phyloP scores from a whole-genome alignment of 2,329 filamentous ascomycete species.

The Aspergillus sp. region DNA sequence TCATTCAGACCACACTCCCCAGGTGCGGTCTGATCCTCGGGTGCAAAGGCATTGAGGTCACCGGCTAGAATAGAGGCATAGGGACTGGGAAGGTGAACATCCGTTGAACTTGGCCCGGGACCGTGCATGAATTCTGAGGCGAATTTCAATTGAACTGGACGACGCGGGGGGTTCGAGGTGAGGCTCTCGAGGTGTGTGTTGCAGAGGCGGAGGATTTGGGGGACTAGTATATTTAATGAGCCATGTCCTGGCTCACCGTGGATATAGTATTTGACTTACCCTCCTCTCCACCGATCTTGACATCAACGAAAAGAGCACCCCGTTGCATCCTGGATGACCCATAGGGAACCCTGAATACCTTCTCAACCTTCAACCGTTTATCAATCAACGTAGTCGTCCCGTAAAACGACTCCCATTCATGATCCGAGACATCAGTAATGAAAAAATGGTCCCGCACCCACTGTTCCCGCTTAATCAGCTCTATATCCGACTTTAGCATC shows the following conservation, averaged over 20 bases:
- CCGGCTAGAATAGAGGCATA: slow-evolving; percentile 47
- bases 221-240: not conserved
- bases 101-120: slow-evolving; percentile 1
- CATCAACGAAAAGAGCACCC: slow-evolving; percentile 54
- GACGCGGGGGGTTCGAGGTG: slow-evolving; percentile 42
- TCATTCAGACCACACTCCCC: slow-evolving; percentile 47
- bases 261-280: too few species aligned
- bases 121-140: slow-evolving; percentile 42
- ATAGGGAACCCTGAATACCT: slow-evolving; percentile 50
- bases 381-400: slow-evolving; percentile 53
- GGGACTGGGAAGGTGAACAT: slow-evolving; percentile 19
- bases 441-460: slow-evolving; percentile 49
- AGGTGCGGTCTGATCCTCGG: slow-evolving; percentile 48
- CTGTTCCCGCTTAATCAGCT: slow-evolving; percentile 36
- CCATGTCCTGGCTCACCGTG: not conserved
- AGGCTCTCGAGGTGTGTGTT: slow-evolving; percentile 57
- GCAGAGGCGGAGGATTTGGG: slow-evolving; percentile 44
- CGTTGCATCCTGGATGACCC: slow-evolving; percentile 46
- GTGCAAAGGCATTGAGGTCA: slow-evolving; percentile 56
- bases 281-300: slow-evolving; percentile 15
- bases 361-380: slow-evolving; percentile 38
- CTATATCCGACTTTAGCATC: slow-evolving; percentile 45
- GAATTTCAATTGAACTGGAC: slow-evolving; percentile 45
- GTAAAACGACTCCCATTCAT: slow-evolving; percentile 38
- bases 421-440: slow-evolving; percentile 43